Base-by-base conservation (phyloP, 2,329 filamentous ascomycete genomes). In the Colletotrichum navitas region DNA sequence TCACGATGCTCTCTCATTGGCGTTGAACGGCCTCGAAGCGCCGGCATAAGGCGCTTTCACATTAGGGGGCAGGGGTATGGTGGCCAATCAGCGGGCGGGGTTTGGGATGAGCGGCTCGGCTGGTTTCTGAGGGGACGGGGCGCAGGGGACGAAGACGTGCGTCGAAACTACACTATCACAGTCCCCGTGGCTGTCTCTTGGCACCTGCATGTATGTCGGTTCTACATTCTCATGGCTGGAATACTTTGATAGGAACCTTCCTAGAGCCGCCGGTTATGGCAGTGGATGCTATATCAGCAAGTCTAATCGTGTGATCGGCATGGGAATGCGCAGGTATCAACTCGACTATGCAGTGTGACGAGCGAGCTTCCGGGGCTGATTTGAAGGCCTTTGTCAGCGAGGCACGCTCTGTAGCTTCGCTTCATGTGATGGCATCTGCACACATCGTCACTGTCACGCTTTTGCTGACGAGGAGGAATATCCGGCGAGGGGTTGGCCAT, bases 21-120 rank as follows among this genome's bases (percentile, higher is more conserved):
- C 49, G 73, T 62, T 62, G 59, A 62, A 43, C 39, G 43, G 41
- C 54, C 72, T 74, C 66, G 72, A 74, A 74, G 74, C 74, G 74
- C 74, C 65, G 66, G 63, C 56, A 65, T 52, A 65, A 58, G 62
- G 72, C 73, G 72, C 69, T 66, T 73, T 74, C 63, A 73, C 66
- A 64, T 72, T 60, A 51, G 55, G 49, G 62, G 34, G 51, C 72
- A 66, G 64, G 73, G 62, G 47, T 54, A 34, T 12, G n/a, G 4
- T 26, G 47, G 32, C 73, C 73, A 74, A 74, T 74, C 59, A 73
- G 60, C 29, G 49, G 41, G 21, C 16, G 51, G 34, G 21, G 29
- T 43, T 59, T 29, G 60, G 63, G 68, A 63, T 61, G 63, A 68
- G 73, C 72, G 71, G 68, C 68, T 68, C 60, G 24, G 58, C 49